These are phyloP conservation scores for Yamadazyma friedrichii DNA, from an alignment of 1,139 yeast species.

Conservation along the genomic window DNA sequence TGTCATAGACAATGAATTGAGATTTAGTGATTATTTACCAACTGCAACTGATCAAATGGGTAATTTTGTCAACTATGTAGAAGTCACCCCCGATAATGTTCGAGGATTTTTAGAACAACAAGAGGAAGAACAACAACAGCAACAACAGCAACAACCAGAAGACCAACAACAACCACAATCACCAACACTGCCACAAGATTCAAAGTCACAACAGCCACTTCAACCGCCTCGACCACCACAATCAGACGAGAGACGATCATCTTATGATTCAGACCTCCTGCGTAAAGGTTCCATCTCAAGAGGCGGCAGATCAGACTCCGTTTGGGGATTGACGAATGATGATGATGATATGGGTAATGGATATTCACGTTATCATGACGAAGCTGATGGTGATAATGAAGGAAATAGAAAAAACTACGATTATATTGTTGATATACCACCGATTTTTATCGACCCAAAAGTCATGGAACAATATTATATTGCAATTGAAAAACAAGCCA, in stretches of 20 bases:
- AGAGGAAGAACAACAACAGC: constrained; percentile 10
- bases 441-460: constrained; percentile 79
- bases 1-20: constrained; percentile 47
- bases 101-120: constrained; percentile 26
- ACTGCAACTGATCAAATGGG: constrained; percentile 55
- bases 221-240: constrained; percentile 11
- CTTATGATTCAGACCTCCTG: constrained; percentile 10
- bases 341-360: constrained; percentile 84
- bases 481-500: constrained; percentile 69
- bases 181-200: not conserved
- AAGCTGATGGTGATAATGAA: constrained; percentile 41
- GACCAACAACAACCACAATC: constrained; percentile 12
- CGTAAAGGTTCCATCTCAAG: constrained; percentile 32
- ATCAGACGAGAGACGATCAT: constrained; percentile 7
- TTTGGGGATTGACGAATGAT: constrained; percentile 57
- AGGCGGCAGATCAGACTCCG: constrained; percentile 43
- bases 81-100: constrained; percentile 45
- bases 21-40: constrained; percentile 47
- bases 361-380: constrained; percentile 73
- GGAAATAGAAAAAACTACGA: constrained; percentile 24
- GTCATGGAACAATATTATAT: constrained; percentile 62
- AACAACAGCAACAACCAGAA: constrained; percentile 2
- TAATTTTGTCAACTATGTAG: constrained; percentile 48
- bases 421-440: constrained; percentile 76
- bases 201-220: constrained; percentile 2